These are phyloP conservation scores for Daldinia loculata DNA, from an alignment of 495 filamentous ascomycete species.

Conservation along the genomic window DNA sequence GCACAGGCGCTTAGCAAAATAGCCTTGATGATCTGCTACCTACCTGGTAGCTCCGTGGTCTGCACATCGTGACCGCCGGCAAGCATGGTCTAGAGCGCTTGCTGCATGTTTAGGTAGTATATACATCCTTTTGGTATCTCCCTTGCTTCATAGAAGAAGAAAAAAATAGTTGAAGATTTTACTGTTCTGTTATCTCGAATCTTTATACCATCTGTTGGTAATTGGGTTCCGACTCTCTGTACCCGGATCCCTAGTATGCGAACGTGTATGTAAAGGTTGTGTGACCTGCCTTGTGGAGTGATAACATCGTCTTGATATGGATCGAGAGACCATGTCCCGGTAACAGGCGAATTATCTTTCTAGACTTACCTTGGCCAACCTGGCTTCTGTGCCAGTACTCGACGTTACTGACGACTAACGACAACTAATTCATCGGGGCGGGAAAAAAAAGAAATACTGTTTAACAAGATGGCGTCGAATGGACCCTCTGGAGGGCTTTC, in stretches of 20 bases:
- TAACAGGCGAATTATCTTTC: conserved; percentile 21
- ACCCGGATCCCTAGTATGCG: conserved; percentile 14
- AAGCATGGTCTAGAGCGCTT: conserved; percentile 31
- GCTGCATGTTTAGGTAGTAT: conserved; percentile 32
- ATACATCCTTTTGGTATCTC: conserved; percentile 36
- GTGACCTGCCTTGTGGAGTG: conserved; percentile 23
- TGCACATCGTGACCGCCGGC: conserved; percentile 32
- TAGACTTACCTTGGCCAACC: conserved; percentile 5
- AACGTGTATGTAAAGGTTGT: conserved; percentile 16
- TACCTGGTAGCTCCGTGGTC: conserved; percentile 32
- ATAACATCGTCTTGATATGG: conserved; percentile 16
- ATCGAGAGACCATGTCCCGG: conserved; percentile 25
- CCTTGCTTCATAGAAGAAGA: conserved; percentile 21
- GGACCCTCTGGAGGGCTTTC: conserved; percentile 57
- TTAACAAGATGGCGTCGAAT: conserved; percentile 46
- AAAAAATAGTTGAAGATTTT: conserved; percentile 29
- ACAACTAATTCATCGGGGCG: conserved; percentile 3
- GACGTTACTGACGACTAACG: conserved; percentile 1
- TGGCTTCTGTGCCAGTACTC: conserved; percentile 6
- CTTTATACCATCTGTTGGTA: conserved; percentile 26
- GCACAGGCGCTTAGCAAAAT: conserved; percentile 45
- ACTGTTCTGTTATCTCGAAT: conserved; percentile 19
- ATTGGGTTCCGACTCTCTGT: conserved; percentile 4
- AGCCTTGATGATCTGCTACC: conserved; percentile 25
- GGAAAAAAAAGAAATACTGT: background rate